Evolutionary conservation across 352 stramenopile species (phyloP).

Genomic region (Albugo laibachii): DNA sequence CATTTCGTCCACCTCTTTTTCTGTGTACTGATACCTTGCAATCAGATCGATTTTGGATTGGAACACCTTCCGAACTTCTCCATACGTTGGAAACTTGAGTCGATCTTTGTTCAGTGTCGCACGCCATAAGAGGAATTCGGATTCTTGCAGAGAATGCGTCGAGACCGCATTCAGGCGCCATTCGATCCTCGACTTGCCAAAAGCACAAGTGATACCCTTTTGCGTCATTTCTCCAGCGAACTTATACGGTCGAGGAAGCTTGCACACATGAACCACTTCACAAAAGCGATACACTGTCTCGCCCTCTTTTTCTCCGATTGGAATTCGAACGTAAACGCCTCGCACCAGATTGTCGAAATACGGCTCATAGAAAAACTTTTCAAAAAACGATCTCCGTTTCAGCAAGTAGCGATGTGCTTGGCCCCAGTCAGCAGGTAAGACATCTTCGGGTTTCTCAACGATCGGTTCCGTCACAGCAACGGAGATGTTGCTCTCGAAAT

Average conservation of each 20-base stretch:
- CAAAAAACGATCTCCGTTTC: conserved; percentile 50
- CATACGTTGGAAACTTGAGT: conserved; percentile 47
- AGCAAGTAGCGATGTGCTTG: conserved; percentile 45
- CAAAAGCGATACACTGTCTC: conserved; percentile 76
- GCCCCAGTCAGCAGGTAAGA: conserved; percentile 55
- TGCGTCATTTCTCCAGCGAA: conserved; percentile 55
- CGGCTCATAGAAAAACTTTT: conserved; percentile 76
- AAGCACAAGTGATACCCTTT: conserved; percentile 50
- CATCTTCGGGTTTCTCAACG: conserved; percentile 28
- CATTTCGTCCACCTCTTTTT: conserved; percentile 63
- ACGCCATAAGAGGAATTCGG: conserved; percentile 67
- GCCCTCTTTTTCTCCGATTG: conserved; percentile 36
- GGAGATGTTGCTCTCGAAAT: conserved; percentile 14
- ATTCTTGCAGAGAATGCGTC: conserved; percentile 46
- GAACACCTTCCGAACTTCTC: conserved; percentile 38
- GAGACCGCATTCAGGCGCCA: conserved; percentile 59
- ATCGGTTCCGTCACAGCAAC: conserved; percentile 24
- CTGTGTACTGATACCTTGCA: conserved; percentile 56
- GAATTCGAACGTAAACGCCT: conserved; percentile 50
- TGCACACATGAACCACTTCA: conserved; percentile 45
- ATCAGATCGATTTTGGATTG: conserved; percentile 43
- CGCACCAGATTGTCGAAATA: conserved; percentile 65
- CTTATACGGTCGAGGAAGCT: conserved; percentile 28
- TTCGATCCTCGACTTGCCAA: conserved; percentile 54
- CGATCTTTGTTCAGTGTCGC: conserved; percentile 62